Evolutionary conservation across 495 filamentous ascomycete genomes (phyloP).

Genomic region (Neohortaea acidophila): DNA sequence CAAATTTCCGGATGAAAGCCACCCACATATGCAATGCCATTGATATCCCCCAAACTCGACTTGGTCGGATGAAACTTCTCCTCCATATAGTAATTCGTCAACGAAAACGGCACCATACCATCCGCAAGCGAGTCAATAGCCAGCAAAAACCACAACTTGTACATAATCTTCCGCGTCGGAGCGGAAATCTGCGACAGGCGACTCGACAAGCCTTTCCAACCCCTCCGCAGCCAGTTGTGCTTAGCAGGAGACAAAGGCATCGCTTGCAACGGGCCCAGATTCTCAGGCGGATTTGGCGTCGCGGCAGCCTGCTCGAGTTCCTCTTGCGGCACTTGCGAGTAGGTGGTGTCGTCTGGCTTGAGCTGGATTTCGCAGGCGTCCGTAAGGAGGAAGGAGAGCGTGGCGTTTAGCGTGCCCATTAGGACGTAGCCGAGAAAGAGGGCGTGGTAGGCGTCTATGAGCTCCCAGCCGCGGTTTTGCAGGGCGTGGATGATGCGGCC

Average conservation of each 20-base stretch:
- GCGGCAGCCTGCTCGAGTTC: slow-evolving; percentile 1
- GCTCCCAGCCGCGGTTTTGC: slow-evolving; percentile 35
- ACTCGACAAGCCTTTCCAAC: slow-evolving; percentile 1
- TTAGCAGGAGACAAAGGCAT: background rate
- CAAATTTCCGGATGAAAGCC: too few species aligned
- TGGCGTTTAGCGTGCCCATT: slow-evolving; percentile 52
- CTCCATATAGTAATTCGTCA: slow-evolving; percentile 42
- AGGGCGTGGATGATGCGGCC: slow-evolving; percentile 47
- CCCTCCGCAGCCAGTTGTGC: background rate
- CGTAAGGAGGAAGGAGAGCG: slow-evolving; percentile 44
- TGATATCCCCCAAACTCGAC: slow-evolving; percentile 55
- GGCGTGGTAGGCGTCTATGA: slow-evolving; percentile 43
- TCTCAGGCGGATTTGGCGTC: background rate
- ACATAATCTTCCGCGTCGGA: slow-evolving; percentile 13
- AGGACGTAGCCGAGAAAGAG: slow-evolving; percentile 57
- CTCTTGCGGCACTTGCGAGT: slow-evolving; percentile 11
- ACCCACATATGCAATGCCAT: slow-evolving; percentile 49
- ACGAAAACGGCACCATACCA: slow-evolving; percentile 49
- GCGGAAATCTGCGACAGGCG: slow-evolving; percentile 11
- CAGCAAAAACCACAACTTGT: slow-evolving; percentile 53
- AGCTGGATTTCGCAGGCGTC: slow-evolving; percentile 38
- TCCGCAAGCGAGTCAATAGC: slow-evolving; percentile 65
- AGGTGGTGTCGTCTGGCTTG: background rate
- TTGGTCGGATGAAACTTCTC: slow-evolving; percentile 57
- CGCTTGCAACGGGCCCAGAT: background rate